phyloP scores from a whole-genome alignment of 148 eudicot genomes.

The Fagopyrum tataricum region DNA sequence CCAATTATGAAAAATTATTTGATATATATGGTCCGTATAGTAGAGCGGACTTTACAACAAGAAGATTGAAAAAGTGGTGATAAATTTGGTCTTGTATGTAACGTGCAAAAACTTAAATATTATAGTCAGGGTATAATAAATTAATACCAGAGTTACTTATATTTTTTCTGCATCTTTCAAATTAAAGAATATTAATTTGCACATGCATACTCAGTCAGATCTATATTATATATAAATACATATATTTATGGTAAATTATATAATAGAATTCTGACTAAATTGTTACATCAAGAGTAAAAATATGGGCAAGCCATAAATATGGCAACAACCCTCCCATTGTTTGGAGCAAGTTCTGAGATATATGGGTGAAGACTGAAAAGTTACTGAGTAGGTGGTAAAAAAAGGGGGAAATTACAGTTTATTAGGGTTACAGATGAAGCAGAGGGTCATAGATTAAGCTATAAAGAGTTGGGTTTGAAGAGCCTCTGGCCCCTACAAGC shows the following conservation, averaged over 20 bases:
- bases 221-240: conserved; percentile 2
- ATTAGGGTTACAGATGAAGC: not conserved
- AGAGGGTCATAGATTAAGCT: not conserved
- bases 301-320: conserved; percentile 4
- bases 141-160: not conserved
- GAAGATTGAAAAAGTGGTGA: not conserved
- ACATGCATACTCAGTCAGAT: not conserved
- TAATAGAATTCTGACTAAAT: not conserved
- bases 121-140: not conserved
- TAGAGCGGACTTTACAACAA: not conserved
- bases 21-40: not conserved
- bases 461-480: not conserved
- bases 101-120: not conserved
- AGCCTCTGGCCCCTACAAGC: not conserved
- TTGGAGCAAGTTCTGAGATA: not conserved
- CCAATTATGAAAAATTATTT: too few species aligned
- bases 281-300: not conserved
- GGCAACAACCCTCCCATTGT: conserved; percentile 5
- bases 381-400: conserved; percentile 11
- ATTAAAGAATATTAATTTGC: not conserved
- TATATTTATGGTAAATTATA: not conserved
- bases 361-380: not conserved
- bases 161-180: not conserved
- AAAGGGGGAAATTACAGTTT: not conserved
- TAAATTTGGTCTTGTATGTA: not conserved